Conservation (phyloP, 495 filamentous ascomycete genomes). For the Talaromyces wortmannii region DNA sequence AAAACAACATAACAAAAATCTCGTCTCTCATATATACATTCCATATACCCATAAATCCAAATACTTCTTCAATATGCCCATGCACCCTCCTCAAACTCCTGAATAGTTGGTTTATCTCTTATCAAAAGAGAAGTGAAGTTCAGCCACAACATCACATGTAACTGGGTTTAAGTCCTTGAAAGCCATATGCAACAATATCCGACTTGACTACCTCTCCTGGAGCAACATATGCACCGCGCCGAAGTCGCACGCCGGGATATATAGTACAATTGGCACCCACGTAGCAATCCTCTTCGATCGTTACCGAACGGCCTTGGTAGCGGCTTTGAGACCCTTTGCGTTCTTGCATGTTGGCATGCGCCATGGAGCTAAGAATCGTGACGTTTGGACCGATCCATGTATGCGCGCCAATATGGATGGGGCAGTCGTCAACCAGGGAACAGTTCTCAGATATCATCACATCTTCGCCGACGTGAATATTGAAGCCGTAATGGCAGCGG, state of each 20-base stretch:
- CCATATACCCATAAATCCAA: no score
- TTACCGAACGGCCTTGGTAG: slow-evolving; percentile 63
- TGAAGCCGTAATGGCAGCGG: slow-evolving; percentile 92
- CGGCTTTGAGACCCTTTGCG: slow-evolving; percentile 69
- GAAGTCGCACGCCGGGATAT: slow-evolving; percentile 48
- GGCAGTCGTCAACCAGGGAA: slow-evolving; percentile 73
- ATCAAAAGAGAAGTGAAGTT: no score
- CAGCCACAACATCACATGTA: slow-evolving; percentile 25
- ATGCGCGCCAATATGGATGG: slow-evolving; percentile 65
- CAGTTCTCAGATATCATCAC: slow-evolving; percentile 84
- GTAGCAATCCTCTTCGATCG: slow-evolving; percentile 85
- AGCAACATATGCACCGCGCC: slow-evolving; percentile 35
- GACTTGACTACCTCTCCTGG: slow-evolving; percentile 40
- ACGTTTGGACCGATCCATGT: slow-evolving; percentile 85
- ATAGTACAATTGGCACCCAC: slow-evolving; percentile 83
- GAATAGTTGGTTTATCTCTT: no score
- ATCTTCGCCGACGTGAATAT: slow-evolving; percentile 81
- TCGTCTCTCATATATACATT: no score
- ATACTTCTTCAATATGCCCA: no score
- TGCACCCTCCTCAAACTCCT: no score
- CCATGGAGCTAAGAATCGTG: slow-evolving; percentile 71
- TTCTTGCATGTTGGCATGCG: slow-evolving; percentile 68
- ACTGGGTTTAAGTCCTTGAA: slow-evolving; percentile 37
- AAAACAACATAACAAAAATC: no score
- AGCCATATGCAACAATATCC: slow-evolving; percentile 37